Evolutionary conservation across 345 rosid species (phyloP), one percentile per base, ranked within the genome.

Genomic region (Salix dunnii): DNA sequence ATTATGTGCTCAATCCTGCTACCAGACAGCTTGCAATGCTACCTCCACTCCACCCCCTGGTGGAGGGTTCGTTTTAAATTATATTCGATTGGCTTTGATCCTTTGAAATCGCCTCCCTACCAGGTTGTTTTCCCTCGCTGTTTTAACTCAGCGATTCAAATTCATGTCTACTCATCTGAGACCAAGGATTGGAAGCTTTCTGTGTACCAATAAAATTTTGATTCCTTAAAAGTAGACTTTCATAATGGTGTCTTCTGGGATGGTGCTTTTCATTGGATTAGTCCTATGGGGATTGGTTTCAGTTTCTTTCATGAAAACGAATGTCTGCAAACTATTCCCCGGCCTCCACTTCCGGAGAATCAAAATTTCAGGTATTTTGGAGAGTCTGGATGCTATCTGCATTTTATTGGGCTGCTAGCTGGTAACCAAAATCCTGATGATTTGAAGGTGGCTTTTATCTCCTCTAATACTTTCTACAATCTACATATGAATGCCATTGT

Each of bases 1-100:
- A 21, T 38, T 75, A 74, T 40, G 13, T 80, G 18, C 75, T 36
- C 38, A 80, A 80, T 80, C 83, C 76, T 9, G 55, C 79, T 5
- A 80, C 79, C 25, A 69, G 18, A 53, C 70, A 80, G 53, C 43
- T 49, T 40, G 68, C 30, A 27, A 12, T 27, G 9, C 33, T 40
- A 43, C 74, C 65, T 71, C 72, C 28, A 67, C 68, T 10, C 28
- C 8, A 33, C 35, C 6, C 35, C 27, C 28, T 38, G 0, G 42
- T n/a, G 3, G 9, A 12, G 10, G 70, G 51, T 33, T 7, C n/a
- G 1, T 63, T 7, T 4, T 7, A 36, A 25, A 28, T 71, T 35
- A 38, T 30, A 70, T 70, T 28, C 49, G 51, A 40, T 46, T 80
- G 33, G 82, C 82, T 49, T 3, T n/a, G n/a, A n/a, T n/a, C n/a